Evolutionary conservation across 305 asterid genomes (phyloP).

Genomic region (Fraxinus xanthoxyloides): DNA sequence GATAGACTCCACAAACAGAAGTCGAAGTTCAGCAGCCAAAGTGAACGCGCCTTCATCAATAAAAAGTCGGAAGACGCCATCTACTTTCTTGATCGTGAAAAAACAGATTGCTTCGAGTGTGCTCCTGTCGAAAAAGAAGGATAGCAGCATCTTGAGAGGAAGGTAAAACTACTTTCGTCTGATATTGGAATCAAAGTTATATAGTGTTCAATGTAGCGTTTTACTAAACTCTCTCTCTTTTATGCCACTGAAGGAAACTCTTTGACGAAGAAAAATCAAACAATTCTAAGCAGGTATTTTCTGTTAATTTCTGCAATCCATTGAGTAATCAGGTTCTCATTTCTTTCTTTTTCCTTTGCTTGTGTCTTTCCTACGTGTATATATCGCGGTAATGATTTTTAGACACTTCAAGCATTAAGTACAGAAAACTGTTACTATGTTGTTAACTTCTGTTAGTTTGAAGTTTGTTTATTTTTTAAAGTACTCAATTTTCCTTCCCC

Average conservation of each 20-base stretch:
- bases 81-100: constrained; percentile 45
- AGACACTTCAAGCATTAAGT: background rate
- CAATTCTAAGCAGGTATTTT: constrained; percentile 46
- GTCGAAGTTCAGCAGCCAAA: constrained; percentile 39
- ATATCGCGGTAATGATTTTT: background rate
- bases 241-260: constrained; percentile 49
- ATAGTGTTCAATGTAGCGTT: background rate
- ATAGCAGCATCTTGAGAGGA: constrained; percentile 41
- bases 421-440: background rate
- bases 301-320: constrained; percentile 4
- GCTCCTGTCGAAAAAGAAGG: constrained; percentile 34
- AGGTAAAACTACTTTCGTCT: constrained; percentile 47
- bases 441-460: background rate
- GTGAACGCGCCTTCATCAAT: constrained; percentile 39
- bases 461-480: background rate
- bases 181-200: background rate
- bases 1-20: constrained; percentile 51
- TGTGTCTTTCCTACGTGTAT: background rate
- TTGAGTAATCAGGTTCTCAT: background rate
- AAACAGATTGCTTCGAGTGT: constrained; percentile 30
- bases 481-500: background rate
- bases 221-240: constrained; percentile 21
- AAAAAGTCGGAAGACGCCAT: constrained; percentile 33
- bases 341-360: background rate
- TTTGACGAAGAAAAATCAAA: constrained; percentile 35